Evolutionary conservation across 768 basidiomycete genomes (phyloP).

Genomic region (Lepiota venenata): DNA sequence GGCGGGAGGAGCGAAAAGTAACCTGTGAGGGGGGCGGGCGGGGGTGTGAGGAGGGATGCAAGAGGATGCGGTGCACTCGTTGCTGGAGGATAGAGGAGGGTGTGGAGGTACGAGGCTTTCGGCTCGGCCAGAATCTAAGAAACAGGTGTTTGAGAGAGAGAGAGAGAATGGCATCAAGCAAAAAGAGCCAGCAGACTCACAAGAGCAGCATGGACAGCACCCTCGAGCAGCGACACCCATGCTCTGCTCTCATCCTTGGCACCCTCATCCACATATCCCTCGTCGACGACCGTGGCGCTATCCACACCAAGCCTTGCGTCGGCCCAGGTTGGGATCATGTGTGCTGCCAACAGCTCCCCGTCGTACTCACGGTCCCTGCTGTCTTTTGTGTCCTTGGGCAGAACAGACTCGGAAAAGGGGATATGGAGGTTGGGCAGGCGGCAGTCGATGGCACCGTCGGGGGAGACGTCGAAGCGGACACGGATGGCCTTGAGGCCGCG

Average conservation of each 20-base stretch:
- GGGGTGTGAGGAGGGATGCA: slow-evolving; percentile 54
- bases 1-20: slow-evolving; percentile 58
- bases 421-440: slow-evolving; percentile 71
- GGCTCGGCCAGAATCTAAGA: slow-evolving; percentile 49
- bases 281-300: slow-evolving; percentile 40
- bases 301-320: slow-evolving; percentile 45
- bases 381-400: slow-evolving; percentile 13
- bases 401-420: slow-evolving; percentile 26
- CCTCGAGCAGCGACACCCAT: slow-evolving; percentile 80
- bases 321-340: slow-evolving; percentile 73
- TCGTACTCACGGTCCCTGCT: slow-evolving; percentile 29
- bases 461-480: slow-evolving; percentile 65
- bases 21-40: slow-evolving; percentile 71
- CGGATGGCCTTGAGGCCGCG: slow-evolving; percentile 50
- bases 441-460: slow-evolving; percentile 66
- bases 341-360: slow-evolving; percentile 56
- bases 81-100: slow-evolving; percentile 36
- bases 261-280: slow-evolving; percentile 62
- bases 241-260: slow-evolving; percentile 75
- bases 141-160: slow-evolving; percentile 2
- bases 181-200: slow-evolving; percentile 38
- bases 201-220: slow-evolving; percentile 72
- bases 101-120: slow-evolving; percentile 35
- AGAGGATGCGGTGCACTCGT: slow-evolving; percentile 28
- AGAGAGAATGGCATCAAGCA: too few relatives aligned